Percentiles rank a stretch among this genome's conserved stretches.
Evolutionary conservation across 768 basidiomycete species (phyloP).

Genomic region (Termitomyces sp.): DNA sequence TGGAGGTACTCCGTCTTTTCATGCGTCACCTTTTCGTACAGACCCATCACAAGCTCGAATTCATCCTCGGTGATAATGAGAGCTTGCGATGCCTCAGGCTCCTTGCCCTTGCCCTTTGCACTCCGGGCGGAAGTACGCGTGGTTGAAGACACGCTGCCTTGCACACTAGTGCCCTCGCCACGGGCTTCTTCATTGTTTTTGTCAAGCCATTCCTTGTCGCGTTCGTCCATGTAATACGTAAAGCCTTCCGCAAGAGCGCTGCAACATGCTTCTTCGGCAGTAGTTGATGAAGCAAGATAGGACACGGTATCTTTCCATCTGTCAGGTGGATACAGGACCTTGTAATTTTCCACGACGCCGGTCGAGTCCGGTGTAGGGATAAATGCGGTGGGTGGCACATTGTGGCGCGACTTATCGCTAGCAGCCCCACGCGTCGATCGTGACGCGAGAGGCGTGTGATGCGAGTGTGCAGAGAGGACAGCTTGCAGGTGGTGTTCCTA

Average conservation of each 20-base stretch:
- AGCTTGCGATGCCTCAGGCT: slow-evolving; percentile 62
- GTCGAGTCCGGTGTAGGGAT: slow-evolving; percentile 94
- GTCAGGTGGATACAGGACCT: slow-evolving; percentile 62
- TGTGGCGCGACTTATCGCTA: slow-evolving; percentile 25
- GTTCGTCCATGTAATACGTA: slow-evolving; percentile 94
- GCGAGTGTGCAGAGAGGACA: slow-evolving; percentile 39
- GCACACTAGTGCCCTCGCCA: slow-evolving; percentile 79
- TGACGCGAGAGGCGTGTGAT: slow-evolving; percentile 26
- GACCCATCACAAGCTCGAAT: slow-evolving; percentile 92
- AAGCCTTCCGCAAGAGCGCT: slow-evolving; percentile 68
- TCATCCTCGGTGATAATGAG: slow-evolving; percentile 82
- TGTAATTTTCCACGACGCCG: slow-evolving; percentile 74
- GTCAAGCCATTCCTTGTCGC: slow-evolving; percentile 92
- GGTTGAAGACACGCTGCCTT: slow-evolving; percentile 57
- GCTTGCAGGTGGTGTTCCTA: slow-evolving; percentile 55
- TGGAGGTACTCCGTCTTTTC: slow-evolving; percentile 88
- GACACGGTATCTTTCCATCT: slow-evolving; percentile 74
- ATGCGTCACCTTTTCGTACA: slow-evolving; percentile 89
- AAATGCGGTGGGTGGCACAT: slow-evolving; percentile 50
- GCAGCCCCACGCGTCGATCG: slow-evolving; percentile 26
- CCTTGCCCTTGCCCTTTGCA: slow-evolving; percentile 81
- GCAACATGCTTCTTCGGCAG: slow-evolving; percentile 70
- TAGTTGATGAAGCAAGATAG: slow-evolving; percentile 79
- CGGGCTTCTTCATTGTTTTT: slow-evolving; percentile 84
- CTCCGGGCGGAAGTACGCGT: slow-evolving; percentile 59